Evolutionary conservation across 2,329 filamentous ascomycete species (phyloP).

Genomic region (Onygenales sp.): DNA sequence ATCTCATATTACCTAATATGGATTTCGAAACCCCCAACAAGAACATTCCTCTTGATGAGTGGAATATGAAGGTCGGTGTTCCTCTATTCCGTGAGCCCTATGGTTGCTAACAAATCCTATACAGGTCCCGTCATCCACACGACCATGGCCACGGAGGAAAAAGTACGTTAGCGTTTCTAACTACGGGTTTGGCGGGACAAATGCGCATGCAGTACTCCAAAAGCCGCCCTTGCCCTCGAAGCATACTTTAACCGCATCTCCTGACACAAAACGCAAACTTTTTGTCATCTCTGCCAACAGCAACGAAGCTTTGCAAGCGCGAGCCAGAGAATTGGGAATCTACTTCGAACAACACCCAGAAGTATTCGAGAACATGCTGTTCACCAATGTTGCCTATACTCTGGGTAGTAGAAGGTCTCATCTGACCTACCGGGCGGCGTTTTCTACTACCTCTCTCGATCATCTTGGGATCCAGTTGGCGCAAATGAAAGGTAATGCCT

Average conservation of each 20-base stretch:
- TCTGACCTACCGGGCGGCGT: not conserved
- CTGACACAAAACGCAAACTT: not conserved
- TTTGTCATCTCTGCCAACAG: not conserved
- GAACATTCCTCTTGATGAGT: slow-evolving; percentile 8
- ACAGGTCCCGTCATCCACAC: not conserved
- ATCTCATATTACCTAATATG: slow-evolving; percentile 15
- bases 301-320: too few relatives aligned
- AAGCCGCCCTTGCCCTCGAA: not conserved
- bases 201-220: slow-evolving; percentile 9
- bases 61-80: slow-evolving; percentile 3
- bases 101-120: not conserved
- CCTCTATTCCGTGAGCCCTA: slow-evolving; percentile 1
- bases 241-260: not conserved
- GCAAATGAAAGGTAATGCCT: not conserved
- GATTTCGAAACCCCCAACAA: slow-evolving; percentile 15
- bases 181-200: slow-evolving; percentile 9
- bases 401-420: too few relatives aligned
- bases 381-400: too few relatives aligned
- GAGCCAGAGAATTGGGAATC: too few relatives aligned
- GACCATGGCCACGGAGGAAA: not conserved
- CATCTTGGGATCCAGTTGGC: not conserved
- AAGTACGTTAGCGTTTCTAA: not conserved
- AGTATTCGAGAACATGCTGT: too few relatives aligned
- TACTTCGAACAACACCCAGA: too few relatives aligned
- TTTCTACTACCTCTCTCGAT: not conserved